Evolutionary conservation across 257 asterid genomes (phyloP), one percentile per base, ranked within the genome.

Genomic region (Avicennia marina): DNA sequence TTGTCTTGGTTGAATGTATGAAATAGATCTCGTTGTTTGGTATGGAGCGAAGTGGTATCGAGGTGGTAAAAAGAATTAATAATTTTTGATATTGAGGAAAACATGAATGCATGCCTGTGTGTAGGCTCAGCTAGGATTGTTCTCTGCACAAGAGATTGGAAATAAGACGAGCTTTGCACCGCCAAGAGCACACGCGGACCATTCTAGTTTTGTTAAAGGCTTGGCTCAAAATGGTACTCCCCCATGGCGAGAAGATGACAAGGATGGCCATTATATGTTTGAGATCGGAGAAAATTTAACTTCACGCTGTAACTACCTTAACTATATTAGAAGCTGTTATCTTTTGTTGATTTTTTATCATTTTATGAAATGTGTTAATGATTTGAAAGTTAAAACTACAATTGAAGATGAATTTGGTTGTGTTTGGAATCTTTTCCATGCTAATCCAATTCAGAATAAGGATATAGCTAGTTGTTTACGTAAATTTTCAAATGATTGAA

Each of bases 71-170:
- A 34, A 50, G 66, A 74, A 63, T 67, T 42, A 41, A 64, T 66
- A 34, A 71, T 44, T 44, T 55, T 62, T 67, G 17, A 44, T 75
- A 53, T 80, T 76, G 70, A 81, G 77, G 60, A 78, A 79, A 72
- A 69, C 47, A 59, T 80, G 80, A 79, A 84, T 81, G 91, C 70
- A 75, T 89, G 77, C 76, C 73, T 86, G 85, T 84, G 88, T 90
- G 95, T 87, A 90, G 96, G 96, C 94, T 87, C 93, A 87, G 90
- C 85, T 85, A 85, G 94, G 86, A 67, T 83, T 89, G 69, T 82
- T 79, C 78, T 64, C 71, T 85, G 96, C 83, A 52, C 94, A 87
- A 83, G 98, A 87, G 69, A 61, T 73, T 79, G 98, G 89, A 64
- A 78, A 73, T 81, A 63, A 84, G 78, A 75, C 94, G 64, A 82